Base-by-base conservation (phyloP, 176 grass and related monocot genomes). In the Melocanna baccifera region DNA sequence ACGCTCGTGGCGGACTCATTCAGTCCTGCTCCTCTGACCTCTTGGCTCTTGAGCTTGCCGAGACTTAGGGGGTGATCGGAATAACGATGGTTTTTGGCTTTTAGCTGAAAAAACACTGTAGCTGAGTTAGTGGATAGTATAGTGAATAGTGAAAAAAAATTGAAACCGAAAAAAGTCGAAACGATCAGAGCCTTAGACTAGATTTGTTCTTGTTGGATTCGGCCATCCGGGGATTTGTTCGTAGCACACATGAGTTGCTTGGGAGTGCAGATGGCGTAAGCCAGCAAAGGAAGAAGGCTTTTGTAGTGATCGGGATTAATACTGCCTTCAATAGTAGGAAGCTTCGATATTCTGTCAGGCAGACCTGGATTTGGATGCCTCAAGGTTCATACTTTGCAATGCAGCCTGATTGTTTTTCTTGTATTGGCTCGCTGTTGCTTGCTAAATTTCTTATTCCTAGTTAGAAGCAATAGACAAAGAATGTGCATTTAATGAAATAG, bases 281-380 rank as follows among this genome's bases (percentile, higher is more conserved):
- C 16, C 64, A 67, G 57, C 67, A 87, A 22, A 94, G 84, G 88
- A 95, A 88, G 67, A 98, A 90, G 46, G 91, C 83, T 46, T 94
- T 92, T 83, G 87, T 90, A 2, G 91, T 95, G 58, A 94, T 98
- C 50, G 96, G 93, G 82, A 84, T 98, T 51, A 98, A 98, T 45
- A 98, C 96, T 2, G 96, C 96, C 34, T 98, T 98, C 89, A 98
- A 87, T 65, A 98, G 96, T 80, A 87, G 88, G 84, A 98, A 90
- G 80, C 92, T 93, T 23, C 87, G 96, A 43, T 93, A 98, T 56
- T 95, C 96, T n/a, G 93, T 98, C 53, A 90, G 96, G 81, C 79
- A 90, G 71, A 95, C 93, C 9, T n/a, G n/a, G n/a, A n/a, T n/a
- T n/a, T 98, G 96, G 96, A 95, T 98, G 93, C 93, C 91, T 57